A percentile compares a stretch with the other conserved stretches of the same genome.
These are phyloP conservation scores for Cladophialophora carrionii DNA, from an alignment of 2,329 filamentous ascomycete genomes.

Conservation along the genomic window DNA sequence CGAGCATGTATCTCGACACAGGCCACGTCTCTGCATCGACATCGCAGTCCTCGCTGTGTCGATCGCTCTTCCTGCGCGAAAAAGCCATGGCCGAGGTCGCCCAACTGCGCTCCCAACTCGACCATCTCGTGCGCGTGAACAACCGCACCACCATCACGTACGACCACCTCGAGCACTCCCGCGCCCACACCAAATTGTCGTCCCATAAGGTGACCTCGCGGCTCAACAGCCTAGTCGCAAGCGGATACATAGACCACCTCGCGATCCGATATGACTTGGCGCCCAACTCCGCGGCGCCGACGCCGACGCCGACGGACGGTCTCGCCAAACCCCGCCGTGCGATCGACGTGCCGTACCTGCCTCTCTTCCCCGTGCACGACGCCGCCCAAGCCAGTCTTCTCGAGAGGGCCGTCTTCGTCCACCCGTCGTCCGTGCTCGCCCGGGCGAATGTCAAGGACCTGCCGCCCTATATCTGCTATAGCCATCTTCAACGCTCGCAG, in stretches of 20 bases:
- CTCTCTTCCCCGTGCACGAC: conserved; percentile 66
- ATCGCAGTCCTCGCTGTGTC: conserved; percentile 63
- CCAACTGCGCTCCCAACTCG: conserved; percentile 81
- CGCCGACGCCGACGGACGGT: too few species aligned
- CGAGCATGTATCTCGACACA: conserved; percentile 77
- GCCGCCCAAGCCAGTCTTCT: conserved; percentile 51
- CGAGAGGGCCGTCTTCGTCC: conserved; percentile 78
- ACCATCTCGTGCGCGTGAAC: conserved; percentile 75
- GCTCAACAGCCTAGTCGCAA: conserved; percentile 87
- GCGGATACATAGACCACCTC: conserved; percentile 91
- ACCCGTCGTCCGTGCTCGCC: conserved; percentile 80
- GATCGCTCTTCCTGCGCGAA: conserved; percentile 78
- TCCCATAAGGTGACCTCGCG: conserved; percentile 70
- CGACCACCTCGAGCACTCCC: conserved; percentile 65
- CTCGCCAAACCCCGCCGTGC: conserved; percentile 80
- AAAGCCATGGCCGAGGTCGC: conserved; percentile 86
- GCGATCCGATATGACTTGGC: conserved; percentile 89
- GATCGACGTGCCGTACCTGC: conserved; percentile 89
- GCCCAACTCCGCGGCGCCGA: conserved; percentile 66
- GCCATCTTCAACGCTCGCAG: conserved; percentile 73
- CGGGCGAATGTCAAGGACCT: conserved; percentile 71
- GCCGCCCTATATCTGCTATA: conserved; percentile 86
- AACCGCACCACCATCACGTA: conserved; percentile 58
- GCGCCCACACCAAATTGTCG: conserved; percentile 61
- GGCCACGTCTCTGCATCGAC: not conserved